phyloP scores from a whole-genome alignment of 306 rosid species.

The Medicago arabica region DNA sequence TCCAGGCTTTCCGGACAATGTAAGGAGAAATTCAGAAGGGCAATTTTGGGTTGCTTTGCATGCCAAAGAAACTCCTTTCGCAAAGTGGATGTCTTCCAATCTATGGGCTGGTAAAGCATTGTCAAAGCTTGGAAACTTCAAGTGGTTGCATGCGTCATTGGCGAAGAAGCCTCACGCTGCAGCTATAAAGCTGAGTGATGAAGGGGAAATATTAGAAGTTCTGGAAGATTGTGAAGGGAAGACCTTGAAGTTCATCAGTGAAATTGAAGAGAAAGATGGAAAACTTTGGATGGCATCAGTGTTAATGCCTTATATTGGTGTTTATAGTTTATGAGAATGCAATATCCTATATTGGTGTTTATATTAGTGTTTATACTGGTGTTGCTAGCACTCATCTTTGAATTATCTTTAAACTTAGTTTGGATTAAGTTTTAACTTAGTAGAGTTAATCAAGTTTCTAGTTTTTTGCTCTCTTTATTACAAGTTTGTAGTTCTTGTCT shows the following conservation, averaged over 20 bases:
- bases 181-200: constrained; percentile 68
- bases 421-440: background rate
- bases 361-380: no score
- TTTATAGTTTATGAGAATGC: constrained; percentile 43
- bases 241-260: constrained; percentile 71
- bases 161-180: constrained; percentile 76
- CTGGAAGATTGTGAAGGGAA: constrained; percentile 86
- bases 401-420: background rate
- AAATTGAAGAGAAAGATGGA: constrained; percentile 91
- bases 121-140: constrained; percentile 63
- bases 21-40: constrained; percentile 74
- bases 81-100: constrained; percentile 55
- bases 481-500: no score
- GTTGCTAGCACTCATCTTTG: background rate
- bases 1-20: constrained; percentile 86
- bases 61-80: constrained; percentile 57
- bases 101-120: constrained; percentile 63
- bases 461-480: no score
- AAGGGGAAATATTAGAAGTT: constrained; percentile 66
- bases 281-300: constrained; percentile 89
- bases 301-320: constrained; percentile 78
- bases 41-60: constrained; percentile 93
- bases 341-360: background rate
- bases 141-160: constrained; percentile 59
- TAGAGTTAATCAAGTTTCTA: no score